Base-by-base conservation (phyloP, 2,329 filamentous ascomycete genomes). In the Aspergillus clavatus region DNA sequence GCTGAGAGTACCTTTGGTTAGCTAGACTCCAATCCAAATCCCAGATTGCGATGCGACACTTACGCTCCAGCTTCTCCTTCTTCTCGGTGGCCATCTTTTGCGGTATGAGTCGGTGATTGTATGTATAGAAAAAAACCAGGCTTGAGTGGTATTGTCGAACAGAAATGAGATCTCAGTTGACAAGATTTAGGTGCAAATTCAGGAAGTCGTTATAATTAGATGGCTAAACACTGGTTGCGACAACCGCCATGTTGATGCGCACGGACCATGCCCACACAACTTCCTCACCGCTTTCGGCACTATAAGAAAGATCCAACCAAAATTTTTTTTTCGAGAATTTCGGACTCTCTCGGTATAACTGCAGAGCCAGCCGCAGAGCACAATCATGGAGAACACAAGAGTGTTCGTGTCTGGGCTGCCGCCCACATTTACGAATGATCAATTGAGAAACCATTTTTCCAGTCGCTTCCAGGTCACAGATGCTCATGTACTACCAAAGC, bases 371-470 rank as follows among this genome's bases (percentile, higher is more conserved):
- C 54, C 50, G 56, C 54, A 55, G 45, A 50, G 52, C 57, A 53
- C 50, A 60, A 68, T 42, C 77, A 68, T 93, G 87, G 67, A 83
- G 78, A 94, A 73, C 73, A 97, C 79, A 78, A 86, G 80, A 77
- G 78, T 84, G 33, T 84, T 84, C 59, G 75, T 84, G 50, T 77
- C 79, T 58, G 80, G 90, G 50, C 76, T 98, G 47, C 93, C 93
- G 38, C 89, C 89, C 26, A 87, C 81, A 44, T 85, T 95, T 60
- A 84, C 83, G 10, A 89, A 94, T 70, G 82, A 84, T 42, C 87
- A 94, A 55, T 86, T 97, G 64, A 83, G 82, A 64, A 89, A 87
- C 64, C 90, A 97, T 72, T 98, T 98, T 69, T 81, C 86, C 48
- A 78, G 81, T 58, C 84, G 84, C 51, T 81, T 81, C 51, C 75